Base-by-base conservation (phyloP, 371 early-diverging fungal genomes). In the Mycotypha africana region DNA sequence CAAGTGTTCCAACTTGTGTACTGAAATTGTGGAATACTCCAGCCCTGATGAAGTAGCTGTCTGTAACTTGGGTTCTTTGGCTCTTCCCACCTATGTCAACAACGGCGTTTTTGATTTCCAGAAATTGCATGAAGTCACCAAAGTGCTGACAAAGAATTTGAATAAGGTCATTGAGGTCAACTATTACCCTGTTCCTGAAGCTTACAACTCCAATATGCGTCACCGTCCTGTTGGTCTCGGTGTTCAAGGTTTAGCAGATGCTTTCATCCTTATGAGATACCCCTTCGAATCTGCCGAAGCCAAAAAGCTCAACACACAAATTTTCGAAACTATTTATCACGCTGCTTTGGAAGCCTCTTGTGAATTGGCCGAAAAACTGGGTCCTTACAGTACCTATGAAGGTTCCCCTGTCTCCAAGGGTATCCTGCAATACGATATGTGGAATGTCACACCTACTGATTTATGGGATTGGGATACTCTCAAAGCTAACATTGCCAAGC, bases 201-300 rank as follows among this genome's bases (percentile, higher is more conserved):
- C 98, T 8, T 66, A 79, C 30, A 66, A 60, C 39, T 92, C 93
- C 39, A 99, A 99, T 78, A 69, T 90, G 75, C 88, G 91, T 43
- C 93, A 99, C 67, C 87, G 99, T 25, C 99, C 99, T 52, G 85
- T 99, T 53, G 99, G 99, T 37, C 74, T 99, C 15, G 99, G 99
- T 44, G 98, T 99, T 9, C 99, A 99, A 59, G 98, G 99, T 31
- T 82, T 99, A 17, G 99, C 99, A 10, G 99, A 99, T 78, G 88
- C 96, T 2, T 99, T 99, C 68, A 86, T 96, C 54, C 78, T 86
- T 66, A 81, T 99, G 85, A 85, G 96, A 30, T 78, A 87, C 67
- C 92, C 99, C 7, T 99, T 99, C 57, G 99, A 99, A 44, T 91
- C 92, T 3, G 74, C 76, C 16, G 88, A 87, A 59, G 99, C 99